Evolutionary conservation across 2,329 filamentous ascomycete genomes (phyloP), one percentile per base, ranked within the genome.

Genomic region (Alternaria conjuncta): DNA sequence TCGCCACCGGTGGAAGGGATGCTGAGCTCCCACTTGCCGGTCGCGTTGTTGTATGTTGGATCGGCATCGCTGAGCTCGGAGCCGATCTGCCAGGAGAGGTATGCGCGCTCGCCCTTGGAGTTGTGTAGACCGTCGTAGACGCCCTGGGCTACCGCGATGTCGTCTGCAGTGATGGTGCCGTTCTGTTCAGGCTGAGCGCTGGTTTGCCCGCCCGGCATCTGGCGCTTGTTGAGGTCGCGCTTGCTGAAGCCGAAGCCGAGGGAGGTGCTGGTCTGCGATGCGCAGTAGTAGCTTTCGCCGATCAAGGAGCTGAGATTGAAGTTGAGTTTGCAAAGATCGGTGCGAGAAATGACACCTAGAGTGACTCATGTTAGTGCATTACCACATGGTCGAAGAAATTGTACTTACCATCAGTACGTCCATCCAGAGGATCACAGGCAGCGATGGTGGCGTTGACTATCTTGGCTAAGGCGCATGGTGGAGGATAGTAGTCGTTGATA

Each of bases 381-480:
- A 11, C 25, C n/a, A 13, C 18, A 18, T 18, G 13, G 15, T 5
- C 2, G 25, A 4, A 13, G 4, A 21, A 6, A 28, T 21, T 13
- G 36, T 41, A 50, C 47, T 30, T 30, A 12, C 86, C 86, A 59
- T 89, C 86, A 1, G 79, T 81, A 47, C 80, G 80, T 6, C 87
- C 86, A 59, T 89, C 87, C 6, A 89, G 78, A 8, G 82, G 77
- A 64, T 89, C 86, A 55, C 87, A 89, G 36, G 82, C 82, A 2
- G 78, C 77, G 50, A 88, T 87, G 6, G 86, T 88, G 43, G 80
- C 78, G 69, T 87, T 88, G 20, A 85, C 80, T 49, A 88, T 87
- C 69, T 82, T 83, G 6, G 80, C 77, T 13, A 87, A 69, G 54
- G 85, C 84, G 67, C 83, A 84, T 12, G 80, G 78, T 18, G 76